A percentile compares a stretch with the other conserved stretches of the same genome.
These are phyloP conservation scores for maize (Zea mays) DNA, from an alignment of 176 grass and related monocot genomes.

Conservation along the genomic window DNA sequence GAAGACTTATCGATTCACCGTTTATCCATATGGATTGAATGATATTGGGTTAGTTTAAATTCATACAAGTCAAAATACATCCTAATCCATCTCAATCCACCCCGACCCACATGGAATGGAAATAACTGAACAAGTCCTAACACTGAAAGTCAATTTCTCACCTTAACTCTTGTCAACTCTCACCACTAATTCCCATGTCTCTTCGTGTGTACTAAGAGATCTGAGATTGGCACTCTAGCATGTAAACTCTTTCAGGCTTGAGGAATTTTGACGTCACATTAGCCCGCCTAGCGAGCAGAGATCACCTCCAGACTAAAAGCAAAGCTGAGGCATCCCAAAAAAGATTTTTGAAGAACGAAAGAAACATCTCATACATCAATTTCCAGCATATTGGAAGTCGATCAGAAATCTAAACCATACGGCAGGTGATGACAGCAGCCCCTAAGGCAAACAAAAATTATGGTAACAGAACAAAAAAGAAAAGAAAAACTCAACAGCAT, in stretches of 20 bases:
- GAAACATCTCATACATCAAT: conserved; percentile 18
- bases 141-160: too few species aligned
- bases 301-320: neutral
- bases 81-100: too few species aligned
- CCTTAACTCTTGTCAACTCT: too few species aligned
- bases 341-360: neutral
- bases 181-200: too few species aligned
- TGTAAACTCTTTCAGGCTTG: neutral
- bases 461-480: neutral
- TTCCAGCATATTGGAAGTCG: neutral
- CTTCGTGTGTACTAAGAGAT: neutral
- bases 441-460: conserved; percentile 44
- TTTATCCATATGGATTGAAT: too few species aligned
- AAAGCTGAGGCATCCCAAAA: neutral
- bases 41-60: too few species aligned
- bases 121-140: too few species aligned
- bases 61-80: too few species aligned
- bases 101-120: too few species aligned
- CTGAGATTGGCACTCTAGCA: neutral
- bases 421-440: conserved; percentile 39
- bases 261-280: neutral
- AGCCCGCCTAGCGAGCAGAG: neutral
- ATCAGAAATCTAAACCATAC: conserved; percentile 48
- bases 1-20: too few species aligned
- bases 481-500: conserved; percentile 46